Evolutionary conservation across 2,329 filamentous ascomycete species (phyloP).

Genomic region (Colletotrichum sansevieriae): DNA sequence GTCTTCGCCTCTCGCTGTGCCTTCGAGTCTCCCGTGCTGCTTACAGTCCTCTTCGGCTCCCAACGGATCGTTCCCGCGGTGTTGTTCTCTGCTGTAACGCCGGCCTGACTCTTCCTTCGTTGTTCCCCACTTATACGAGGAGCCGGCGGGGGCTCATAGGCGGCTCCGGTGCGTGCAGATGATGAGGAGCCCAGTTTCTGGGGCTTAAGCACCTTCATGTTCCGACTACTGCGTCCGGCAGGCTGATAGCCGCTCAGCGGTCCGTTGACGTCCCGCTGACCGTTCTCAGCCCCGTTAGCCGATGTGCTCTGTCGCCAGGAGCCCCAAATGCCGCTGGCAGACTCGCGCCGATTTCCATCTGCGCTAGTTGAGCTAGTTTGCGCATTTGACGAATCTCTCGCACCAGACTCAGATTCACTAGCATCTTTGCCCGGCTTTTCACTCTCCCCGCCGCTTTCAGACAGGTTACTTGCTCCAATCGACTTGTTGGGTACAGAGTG

Average conservation of each 20-base stretch:
- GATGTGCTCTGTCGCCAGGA: conserved; percentile 75
- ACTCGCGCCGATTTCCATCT: conserved; percentile 55
- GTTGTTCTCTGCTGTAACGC: conserved; percentile 67
- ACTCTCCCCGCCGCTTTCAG: conserved; percentile 60
- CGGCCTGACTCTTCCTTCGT: conserved; percentile 67
- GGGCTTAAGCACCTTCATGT: conserved; percentile 93
- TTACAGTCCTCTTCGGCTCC: conserved; percentile 66
- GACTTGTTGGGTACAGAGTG: conserved; percentile 53
- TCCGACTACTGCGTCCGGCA: conserved; percentile 70
- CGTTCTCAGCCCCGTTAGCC: conserved; percentile 64
- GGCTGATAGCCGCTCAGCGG: conserved; percentile 78
- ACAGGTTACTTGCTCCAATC: conserved; percentile 52
- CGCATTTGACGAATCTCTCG: conserved; percentile 4
- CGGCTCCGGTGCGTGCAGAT: conserved; percentile 62
- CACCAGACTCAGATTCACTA: conserved; percentile 36
- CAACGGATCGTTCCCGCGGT: conserved; percentile 60
- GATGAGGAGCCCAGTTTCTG: conserved; percentile 70
- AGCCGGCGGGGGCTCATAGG: conserved; percentile 64
- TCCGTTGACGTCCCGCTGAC: conserved; percentile 62
- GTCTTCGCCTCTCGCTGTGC: conserved; percentile 49
- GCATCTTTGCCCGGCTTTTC: conserved; percentile 52
- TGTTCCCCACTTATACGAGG: conserved; percentile 62
- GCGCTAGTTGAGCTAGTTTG: conserved; percentile 34
- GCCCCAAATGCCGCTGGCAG: conserved; percentile 73
- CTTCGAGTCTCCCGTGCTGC: conserved; percentile 50